These are phyloP conservation scores for Rhizopogon vulgaris DNA, from an alignment of 768 basidiomycete species.

Conservation along the genomic window DNA sequence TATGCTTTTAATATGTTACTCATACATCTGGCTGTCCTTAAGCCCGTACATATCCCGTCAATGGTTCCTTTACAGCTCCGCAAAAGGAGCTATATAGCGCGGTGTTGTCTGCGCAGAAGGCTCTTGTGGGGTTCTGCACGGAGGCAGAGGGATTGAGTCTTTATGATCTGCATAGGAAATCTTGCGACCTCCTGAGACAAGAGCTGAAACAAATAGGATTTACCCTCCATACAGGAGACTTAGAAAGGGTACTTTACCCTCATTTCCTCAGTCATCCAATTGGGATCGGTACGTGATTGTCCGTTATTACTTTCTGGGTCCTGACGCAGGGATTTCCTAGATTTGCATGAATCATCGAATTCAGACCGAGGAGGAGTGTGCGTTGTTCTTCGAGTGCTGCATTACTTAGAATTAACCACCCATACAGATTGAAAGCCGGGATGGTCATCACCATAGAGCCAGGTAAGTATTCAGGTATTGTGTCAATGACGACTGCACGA, in stretches of 20 bases:
- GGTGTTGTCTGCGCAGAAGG: conserved; percentile 67
- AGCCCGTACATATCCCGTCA: conserved; percentile 87
- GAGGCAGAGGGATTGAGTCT: conserved; percentile 52
- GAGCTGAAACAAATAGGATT: conserved; percentile 68
- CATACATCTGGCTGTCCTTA: conserved; percentile 2
- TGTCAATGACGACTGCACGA: too few species aligned
- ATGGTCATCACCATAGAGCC: conserved; percentile 95
- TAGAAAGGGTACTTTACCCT: conserved; percentile 77
- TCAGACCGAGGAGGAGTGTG: conserved; percentile 51
- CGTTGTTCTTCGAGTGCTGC: conserved; percentile 17
- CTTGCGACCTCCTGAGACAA: conserved; percentile 55
- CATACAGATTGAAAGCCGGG: conserved; percentile 54
- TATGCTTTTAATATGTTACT: conserved; percentile 5
- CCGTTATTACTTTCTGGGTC: background rate
- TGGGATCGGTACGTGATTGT: conserved; percentile 61
- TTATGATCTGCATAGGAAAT: conserved; percentile 71
- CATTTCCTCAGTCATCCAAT: conserved; percentile 91
- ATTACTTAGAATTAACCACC: conserved; percentile 3
- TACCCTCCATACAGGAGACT: conserved; percentile 40
- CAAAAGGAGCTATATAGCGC: conserved; percentile 85
- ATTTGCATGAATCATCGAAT: conserved; percentile 81
- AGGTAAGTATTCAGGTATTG: conserved; percentile 33
- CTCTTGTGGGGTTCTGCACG: conserved; percentile 55
- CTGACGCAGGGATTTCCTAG: conserved; percentile 31
- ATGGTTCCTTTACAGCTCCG: conserved; percentile 69